These are phyloP conservation scores for Claviceps arundinis DNA, from an alignment of 2,329 filamentous ascomycete species.

Conservation along the genomic window DNA sequence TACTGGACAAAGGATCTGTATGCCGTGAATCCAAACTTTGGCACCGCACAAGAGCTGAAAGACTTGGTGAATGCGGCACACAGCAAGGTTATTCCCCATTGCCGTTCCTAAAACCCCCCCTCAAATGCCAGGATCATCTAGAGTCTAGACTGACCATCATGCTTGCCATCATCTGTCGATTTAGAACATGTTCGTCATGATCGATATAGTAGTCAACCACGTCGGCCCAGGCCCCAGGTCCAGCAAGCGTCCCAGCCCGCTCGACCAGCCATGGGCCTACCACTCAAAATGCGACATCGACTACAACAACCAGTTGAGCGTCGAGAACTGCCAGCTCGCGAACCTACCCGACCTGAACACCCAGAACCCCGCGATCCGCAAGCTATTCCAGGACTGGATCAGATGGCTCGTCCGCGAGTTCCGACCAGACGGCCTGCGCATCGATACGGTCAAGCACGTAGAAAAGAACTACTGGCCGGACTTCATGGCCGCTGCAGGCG, in stretches of 20 bases:
- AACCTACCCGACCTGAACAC: conserved; percentile 51
- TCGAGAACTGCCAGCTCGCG: conserved; percentile 40
- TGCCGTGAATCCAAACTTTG: conserved; percentile 43
- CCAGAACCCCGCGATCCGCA: conserved; percentile 31
- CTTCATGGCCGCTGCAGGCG: conserved; percentile 40
- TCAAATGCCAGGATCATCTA: too few relatives aligned
- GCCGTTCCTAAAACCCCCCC: too few relatives aligned
- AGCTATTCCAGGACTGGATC: conserved; percentile 46
- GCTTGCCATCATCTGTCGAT: too few relatives aligned
- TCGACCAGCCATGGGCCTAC: conserved; percentile 43
- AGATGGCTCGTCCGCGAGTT: conserved; percentile 43
- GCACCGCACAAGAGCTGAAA: conserved; percentile 44
- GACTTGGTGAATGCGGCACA: conserved; percentile 42
- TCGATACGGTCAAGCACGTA: conserved; percentile 51
- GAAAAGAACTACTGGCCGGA: conserved; percentile 43
- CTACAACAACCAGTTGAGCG: conserved; percentile 35
- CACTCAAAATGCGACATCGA: conserved; percentile 46
- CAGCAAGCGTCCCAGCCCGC: conserved; percentile 26
- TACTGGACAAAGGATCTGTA: conserved; percentile 41
- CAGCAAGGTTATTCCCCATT: conserved; percentile 28
- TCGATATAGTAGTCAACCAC: conserved; percentile 48
- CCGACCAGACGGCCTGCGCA: conserved; percentile 46
- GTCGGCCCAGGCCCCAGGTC: conserved; percentile 39
- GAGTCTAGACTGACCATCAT: too few relatives aligned
- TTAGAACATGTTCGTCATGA: conserved; percentile 39